Base-by-base conservation (phyloP, 306 rosid species). In the Fragaria ananassa region DNA sequence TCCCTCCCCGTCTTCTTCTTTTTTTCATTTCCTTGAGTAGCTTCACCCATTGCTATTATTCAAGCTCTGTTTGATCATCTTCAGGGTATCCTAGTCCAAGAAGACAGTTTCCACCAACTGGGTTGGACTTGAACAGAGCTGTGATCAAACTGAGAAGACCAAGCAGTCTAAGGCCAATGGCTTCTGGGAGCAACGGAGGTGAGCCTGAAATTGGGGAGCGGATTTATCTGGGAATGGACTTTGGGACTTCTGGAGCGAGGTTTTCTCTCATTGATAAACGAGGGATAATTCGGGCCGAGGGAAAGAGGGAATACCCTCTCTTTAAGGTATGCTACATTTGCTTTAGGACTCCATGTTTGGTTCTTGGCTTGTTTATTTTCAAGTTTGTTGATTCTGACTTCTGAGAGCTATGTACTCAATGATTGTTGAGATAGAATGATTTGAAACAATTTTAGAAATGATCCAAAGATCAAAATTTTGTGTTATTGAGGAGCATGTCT, bases 231-330 rank as follows among this genome's bases (percentile, higher is more conserved):
- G 96, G 97, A 23, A 79, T 94, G 91, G 98, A 92, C 73, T 92
- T 94, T 74, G 98, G 97, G 25, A 94, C 98, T 29, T 90, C 95
- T 2, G 91, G 96, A 27, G 98, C 98, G 15, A 87, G 98, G 78
- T 94, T 94, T 80, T 89, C 95, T 3, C 63, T 92, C 44, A 92
- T 94, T 53, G 91, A 94, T 81, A 83, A 79, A 51, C 75, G 27
- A 27, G 91, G 96, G 15, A 60, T 79, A 17, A 82, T 90, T 84
- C 87, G 80, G 8, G 89, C 92, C 10, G 90, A 94, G 84, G 93
- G 91, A 19, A 94, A 87, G 87, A 87, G 88, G 81, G 90, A 83
- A 10, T 92, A 92, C 78, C 96, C 89, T 0, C 66, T 60, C 4
- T 88, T 84, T 63, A 53, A 35, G 98, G 98, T 90, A 94, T 31